Conservation (phyloP, 1,139 yeast species). For the Geotrichum klebahnii region DNA sequence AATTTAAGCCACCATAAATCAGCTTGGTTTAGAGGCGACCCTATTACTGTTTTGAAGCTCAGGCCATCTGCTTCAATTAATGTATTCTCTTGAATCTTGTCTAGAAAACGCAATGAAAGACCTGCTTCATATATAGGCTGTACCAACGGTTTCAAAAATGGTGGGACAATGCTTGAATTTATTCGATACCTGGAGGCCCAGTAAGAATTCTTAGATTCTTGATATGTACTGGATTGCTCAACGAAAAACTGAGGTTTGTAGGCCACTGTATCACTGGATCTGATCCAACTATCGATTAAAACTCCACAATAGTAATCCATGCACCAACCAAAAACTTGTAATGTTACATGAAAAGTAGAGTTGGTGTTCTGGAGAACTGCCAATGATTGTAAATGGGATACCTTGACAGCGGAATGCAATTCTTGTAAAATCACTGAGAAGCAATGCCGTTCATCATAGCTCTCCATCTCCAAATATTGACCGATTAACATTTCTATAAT, state of each 20-base stretch:
- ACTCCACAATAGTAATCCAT: conserved; percentile 5
- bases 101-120: conserved; percentile 7
- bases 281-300: conserved; percentile 9
- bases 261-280: conserved; percentile 1
- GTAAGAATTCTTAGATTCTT: not conserved
- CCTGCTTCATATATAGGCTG: conserved; percentile 10
- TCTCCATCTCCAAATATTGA: not conserved
- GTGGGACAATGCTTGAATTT: not conserved
- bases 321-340: conserved; percentile 9
- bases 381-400: not conserved
- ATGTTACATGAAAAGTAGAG: conserved; percentile 3
- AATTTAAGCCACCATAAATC: conserved; percentile 12
- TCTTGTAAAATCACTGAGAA: conserved; percentile 2
- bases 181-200: conserved; percentile 5
- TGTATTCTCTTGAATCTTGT: not conserved
- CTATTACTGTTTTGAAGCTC: not conserved
- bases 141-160: conserved; percentile 4
- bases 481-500: not conserved
- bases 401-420: conserved; percentile 1
- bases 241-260: not conserved
- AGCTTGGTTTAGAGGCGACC: not conserved
- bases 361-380: not conserved
- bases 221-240: not conserved
- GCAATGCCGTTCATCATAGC: conserved; percentile 1
- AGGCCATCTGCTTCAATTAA: not conserved